These are phyloP conservation scores for Fusarium sp. DNA, from an alignment of 2,329 filamentous ascomycete species.

Conservation along the genomic window DNA sequence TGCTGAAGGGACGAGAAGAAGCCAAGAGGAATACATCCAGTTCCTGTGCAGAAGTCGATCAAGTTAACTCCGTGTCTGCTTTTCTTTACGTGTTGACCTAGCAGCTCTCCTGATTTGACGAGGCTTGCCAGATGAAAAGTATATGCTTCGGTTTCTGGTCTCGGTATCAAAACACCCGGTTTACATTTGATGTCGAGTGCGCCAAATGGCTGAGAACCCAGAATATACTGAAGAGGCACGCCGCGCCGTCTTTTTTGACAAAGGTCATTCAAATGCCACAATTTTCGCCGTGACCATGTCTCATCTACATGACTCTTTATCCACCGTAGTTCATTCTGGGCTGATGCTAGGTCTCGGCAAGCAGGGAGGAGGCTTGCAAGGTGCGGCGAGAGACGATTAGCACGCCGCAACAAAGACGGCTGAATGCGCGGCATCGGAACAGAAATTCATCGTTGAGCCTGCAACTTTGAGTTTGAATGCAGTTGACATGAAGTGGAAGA, in stretches of 20 bases:
- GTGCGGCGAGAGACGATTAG: constrained; percentile 64
- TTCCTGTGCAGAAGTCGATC: constrained; percentile 90
- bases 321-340: constrained; percentile 79
- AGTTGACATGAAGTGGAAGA: not conserved
- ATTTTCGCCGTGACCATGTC: constrained; percentile 26
- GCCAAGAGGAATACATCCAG: constrained; percentile 87
- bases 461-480: constrained; percentile 5
- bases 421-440: constrained; percentile 71
- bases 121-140: constrained; percentile 65
- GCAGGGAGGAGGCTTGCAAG: constrained; percentile 71
- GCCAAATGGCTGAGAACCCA: constrained; percentile 91
- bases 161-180: constrained; percentile 85
- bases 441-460: constrained; percentile 22
- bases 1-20: constrained; percentile 71
- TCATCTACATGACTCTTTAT: constrained; percentile 69
- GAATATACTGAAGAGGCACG: constrained; percentile 87
- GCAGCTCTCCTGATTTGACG: constrained; percentile 48
- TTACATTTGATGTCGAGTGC: constrained; percentile 80
- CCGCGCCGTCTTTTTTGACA: constrained; percentile 67
- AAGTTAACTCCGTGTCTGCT: constrained; percentile 63
- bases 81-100: constrained; percentile 17
- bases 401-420: constrained; percentile 67
- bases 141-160: constrained; percentile 80
- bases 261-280: constrained; percentile 52
- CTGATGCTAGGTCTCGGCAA: constrained; percentile 72